Evolutionary conservation across 163 green algal genomes (phyloP).

Genomic region (Coccomyxa subellipsoidea): DNA sequence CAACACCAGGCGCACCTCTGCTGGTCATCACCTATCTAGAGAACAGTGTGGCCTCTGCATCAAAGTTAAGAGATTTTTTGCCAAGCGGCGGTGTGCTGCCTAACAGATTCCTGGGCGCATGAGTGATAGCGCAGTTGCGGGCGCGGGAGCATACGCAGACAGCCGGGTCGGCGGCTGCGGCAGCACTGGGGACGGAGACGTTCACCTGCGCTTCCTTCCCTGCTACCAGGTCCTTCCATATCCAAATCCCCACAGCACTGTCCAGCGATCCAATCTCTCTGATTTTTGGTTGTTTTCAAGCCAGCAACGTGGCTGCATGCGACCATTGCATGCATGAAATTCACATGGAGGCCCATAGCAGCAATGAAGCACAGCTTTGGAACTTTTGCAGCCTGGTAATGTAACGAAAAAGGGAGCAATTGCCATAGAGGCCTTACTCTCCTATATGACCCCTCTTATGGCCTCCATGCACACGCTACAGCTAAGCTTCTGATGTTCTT

Average conservation of each 20-base stretch:
- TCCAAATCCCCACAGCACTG: background rate
- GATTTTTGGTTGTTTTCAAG: background rate
- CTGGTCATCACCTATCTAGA: background rate
- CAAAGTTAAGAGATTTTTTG: background rate
- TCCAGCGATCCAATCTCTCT: background rate
- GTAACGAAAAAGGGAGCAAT: no score
- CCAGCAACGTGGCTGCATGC: background rate
- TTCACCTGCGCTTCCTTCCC: constrained; percentile 68
- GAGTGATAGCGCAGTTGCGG: constrained; percentile 49
- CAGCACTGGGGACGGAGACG: constrained; percentile 72
- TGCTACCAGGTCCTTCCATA: constrained; percentile 50
- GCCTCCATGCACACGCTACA: no score
- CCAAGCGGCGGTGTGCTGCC: background rate
- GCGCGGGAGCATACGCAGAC: constrained; percentile 67
- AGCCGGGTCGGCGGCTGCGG: constrained; percentile 63
- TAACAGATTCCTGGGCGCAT: constrained; percentile 50
- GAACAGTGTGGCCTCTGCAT: background rate
- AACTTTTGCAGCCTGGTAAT: no score
- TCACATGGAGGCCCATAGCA: no score
- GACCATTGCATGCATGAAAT: no score
- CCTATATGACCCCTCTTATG: no score
- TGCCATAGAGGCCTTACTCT: no score
- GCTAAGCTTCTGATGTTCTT: no score
- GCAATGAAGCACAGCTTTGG: no score
- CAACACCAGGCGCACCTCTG: background rate